Evolutionary conservation across 2,329 filamentous ascomycete species (phyloP), one percentile per base, ranked within the genome.

Genomic region (Cladosporium sphaerospermum): DNA sequence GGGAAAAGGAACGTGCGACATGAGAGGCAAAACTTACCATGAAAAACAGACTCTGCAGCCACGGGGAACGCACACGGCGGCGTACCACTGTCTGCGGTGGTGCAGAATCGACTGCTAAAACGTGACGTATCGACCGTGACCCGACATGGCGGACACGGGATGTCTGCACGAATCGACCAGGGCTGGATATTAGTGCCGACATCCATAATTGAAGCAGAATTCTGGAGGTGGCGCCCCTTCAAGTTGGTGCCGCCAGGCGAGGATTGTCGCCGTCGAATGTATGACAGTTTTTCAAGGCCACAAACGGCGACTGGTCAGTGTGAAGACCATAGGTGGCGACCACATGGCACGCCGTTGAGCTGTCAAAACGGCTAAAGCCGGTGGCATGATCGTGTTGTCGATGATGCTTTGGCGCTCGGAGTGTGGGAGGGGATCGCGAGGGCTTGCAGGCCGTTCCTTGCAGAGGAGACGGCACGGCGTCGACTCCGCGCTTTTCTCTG

Each of bases 391-490:
- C 10, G n/a, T 39, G n/a, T 23, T 50, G 37, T 50, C 47, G 47
- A 50, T 50, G 47, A 50, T 50, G 47, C 37, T 42, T 43, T 34
- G 39, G 39, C 47, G 9, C 14, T 14, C 47, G 39, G 47, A 50
- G 39, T 42, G 44, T 43, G 47, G 47, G 47, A 50, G 47, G 47
- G 47, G 47, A n/a, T 32, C 42, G 47, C 47, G 47, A 42, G 39
- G 34, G 42, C 31, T 13, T 33, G 39, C 14, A 50, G 39, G 39
- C 47, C 34, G 47, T 42, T 42, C 47, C 47, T 50, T 50, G 47
- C 47, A 50, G 36, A 50, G 36, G 13, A n/a, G 36, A 36, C 47
- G 47, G 47, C 47, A 50, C 47, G 47, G 47, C 39, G 6, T 10
- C 37, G 16, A 42, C 28, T 33, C 47, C 47, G 40, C 16, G 14